Conservation (phyloP, 1,284 basidiomycete species). For the Termitomyces sp. region DNA sequence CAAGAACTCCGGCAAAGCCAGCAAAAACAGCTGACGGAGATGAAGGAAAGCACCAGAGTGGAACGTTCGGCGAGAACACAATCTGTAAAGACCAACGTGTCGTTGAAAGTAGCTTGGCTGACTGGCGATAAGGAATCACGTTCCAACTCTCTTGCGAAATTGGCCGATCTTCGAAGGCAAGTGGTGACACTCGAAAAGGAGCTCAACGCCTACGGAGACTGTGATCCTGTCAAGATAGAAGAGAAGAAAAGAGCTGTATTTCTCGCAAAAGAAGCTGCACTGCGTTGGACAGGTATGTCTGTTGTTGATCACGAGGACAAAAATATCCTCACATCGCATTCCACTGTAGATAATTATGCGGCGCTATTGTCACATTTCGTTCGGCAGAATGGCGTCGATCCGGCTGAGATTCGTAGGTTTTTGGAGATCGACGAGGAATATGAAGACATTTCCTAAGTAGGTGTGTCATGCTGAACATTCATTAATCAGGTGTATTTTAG, state of each 20-base stretch:
- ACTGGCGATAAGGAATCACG: conserved; percentile 48
- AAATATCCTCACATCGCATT: neutral
- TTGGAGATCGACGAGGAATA: conserved; percentile 67
- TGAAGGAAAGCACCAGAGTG: conserved; percentile 38
- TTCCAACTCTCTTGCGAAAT: conserved; percentile 39
- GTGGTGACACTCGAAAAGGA: conserved; percentile 60
- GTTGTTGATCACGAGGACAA: neutral
- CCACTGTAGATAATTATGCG: conserved; percentile 52
- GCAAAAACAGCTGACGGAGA: conserved; percentile 44
- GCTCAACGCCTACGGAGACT: conserved; percentile 72
- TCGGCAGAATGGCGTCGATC: conserved; percentile 51
- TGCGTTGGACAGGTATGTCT: conserved; percentile 77
- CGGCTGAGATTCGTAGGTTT: conserved; percentile 56
- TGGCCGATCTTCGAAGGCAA: conserved; percentile 48
- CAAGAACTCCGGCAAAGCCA: conserved; percentile 44
- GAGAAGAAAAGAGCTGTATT: conserved; percentile 64
- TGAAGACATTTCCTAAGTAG: conserved; percentile 59
- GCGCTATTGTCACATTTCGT: conserved; percentile 61
- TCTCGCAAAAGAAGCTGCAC: conserved; percentile 73
- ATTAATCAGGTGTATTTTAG: neutral
- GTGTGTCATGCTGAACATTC: neutral
- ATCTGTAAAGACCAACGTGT: conserved; percentile 44
- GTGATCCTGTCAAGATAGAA: conserved; percentile 77
- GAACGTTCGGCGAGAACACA: conserved; percentile 59
- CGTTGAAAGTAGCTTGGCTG: conserved; percentile 3